Evolutionary conservation across 305 asterid genomes (phyloP), one percentile per base, ranked within the genome.

Genomic region (Euphrasia arctica): DNA sequence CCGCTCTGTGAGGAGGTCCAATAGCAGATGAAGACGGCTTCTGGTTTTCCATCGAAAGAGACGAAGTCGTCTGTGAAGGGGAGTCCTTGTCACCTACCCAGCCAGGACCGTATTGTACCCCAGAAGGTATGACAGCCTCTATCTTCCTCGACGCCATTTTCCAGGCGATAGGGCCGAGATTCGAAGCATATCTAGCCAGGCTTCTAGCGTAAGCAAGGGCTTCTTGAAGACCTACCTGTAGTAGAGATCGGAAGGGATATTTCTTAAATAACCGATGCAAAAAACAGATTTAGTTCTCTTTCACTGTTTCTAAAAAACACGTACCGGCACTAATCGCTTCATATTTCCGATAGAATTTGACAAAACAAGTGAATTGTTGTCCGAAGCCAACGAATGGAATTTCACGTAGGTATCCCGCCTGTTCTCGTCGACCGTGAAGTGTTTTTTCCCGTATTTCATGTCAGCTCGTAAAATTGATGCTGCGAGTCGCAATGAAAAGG

Each of bases 131-230:
- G 58, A 79, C 77, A 2, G 71, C 65, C 62, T 80, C 86, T 39
- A 93, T 75, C 75, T 80, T 93, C 81, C 77, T 78, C 4, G 89
- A 88, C 5, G 97, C 97, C 70, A 84, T 61, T 66, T 79, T 82
- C 99, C 97, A 90, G 25, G 89, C 87, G 41, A 79, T 82, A 9
- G 96, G 96, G 65, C 97, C 99, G 42, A 93, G 88, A 74, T 81
- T 85, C 45, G 95, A 89, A 47, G 95, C 95, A 73, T 75, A 93
- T 63, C 86, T 81, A 6, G 95, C 85, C 29, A 90, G 82, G 80
- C 97, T 93, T 72, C 95, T 83, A 9, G 99, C 95, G 81, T 86
- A 93, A 42, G 85, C 80, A 63, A 88, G 89, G 18, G 84, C 80
- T 71, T 88, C 96, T 60, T 86, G 92, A 66, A 86, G 79, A 60